These are phyloP conservation scores for Saccharomyces hybrid DNA, from an alignment of 1,139 yeast species.

Conservation along the genomic window DNA sequence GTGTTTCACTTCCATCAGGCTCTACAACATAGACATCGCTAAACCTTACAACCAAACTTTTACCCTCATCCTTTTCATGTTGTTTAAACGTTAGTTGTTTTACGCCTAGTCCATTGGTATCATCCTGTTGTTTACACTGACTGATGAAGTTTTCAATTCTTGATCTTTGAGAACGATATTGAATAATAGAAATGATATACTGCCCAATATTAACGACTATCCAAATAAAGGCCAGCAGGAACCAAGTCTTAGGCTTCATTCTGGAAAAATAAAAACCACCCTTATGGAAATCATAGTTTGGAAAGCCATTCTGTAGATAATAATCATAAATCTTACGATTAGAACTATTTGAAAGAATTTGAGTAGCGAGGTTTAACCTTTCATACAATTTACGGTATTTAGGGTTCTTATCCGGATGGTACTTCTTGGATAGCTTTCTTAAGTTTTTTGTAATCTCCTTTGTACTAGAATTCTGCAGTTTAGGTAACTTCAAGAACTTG, in stretches of 20 bases:
- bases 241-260: conserved; percentile 38
- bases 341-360: conserved; percentile 58
- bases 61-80: conserved; percentile 41
- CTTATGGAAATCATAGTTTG: conserved; percentile 66
- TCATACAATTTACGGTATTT: conserved; percentile 46
- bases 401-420: conserved; percentile 77
- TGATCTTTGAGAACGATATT: conserved; percentile 52
- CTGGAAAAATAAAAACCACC: conserved; percentile 33
- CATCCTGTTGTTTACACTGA: conserved; percentile 50
- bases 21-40: conserved; percentile 69
- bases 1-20: conserved; percentile 36
- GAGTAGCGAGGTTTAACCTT: conserved; percentile 64
- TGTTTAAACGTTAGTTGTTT: conserved; percentile 29
- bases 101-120: conserved; percentile 44
- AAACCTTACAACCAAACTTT: conserved; percentile 54
- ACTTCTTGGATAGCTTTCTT: conserved; percentile 57
- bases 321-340: conserved; percentile 76
- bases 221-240: conserved; percentile 44
- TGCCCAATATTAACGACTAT: conserved; percentile 53
- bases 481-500: conserved; percentile 52
- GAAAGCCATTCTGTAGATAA: conserved; percentile 79
- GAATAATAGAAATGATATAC: conserved; percentile 47
- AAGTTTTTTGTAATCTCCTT: conserved; percentile 70
- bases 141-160: conserved; percentile 47
- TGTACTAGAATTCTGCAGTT: conserved; percentile 37